These are phyloP conservation scores for Orbilia quercus DNA, from an alignment of 2,329 filamentous ascomycete species.

Conservation along the genomic window DNA sequence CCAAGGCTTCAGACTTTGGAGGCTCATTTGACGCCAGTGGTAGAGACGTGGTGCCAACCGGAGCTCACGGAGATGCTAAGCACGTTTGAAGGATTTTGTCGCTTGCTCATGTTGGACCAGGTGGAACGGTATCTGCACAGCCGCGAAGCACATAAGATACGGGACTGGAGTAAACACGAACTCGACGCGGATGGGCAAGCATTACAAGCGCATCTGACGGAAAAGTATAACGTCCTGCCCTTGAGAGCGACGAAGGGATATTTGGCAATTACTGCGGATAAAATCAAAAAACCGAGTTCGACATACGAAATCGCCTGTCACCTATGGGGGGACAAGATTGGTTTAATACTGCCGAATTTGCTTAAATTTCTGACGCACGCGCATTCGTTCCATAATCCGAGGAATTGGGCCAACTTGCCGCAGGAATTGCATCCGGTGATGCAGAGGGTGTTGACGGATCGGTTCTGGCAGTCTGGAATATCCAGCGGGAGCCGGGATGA, in stretches of 20 bases:
- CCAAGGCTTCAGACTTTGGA: slow-evolving; percentile 77
- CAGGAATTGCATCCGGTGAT: slow-evolving; percentile 81
- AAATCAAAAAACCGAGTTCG: slow-evolving; percentile 77
- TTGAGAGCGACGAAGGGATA: slow-evolving; percentile 89
- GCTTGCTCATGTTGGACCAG: slow-evolving; percentile 80
- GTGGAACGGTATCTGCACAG: slow-evolving; percentile 81
- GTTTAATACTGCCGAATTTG: slow-evolving; percentile 83
- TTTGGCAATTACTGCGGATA: slow-evolving; percentile 90
- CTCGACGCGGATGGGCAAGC: slow-evolving; percentile 82
- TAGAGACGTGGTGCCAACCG: slow-evolving; percentile 79
- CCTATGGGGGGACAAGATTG: slow-evolving; percentile 87
- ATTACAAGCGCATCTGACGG: slow-evolving; percentile 81
- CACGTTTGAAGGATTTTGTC: slow-evolving; percentile 81
- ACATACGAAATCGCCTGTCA: slow-evolving; percentile 79
- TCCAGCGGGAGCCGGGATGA: slow-evolving; percentile 95
- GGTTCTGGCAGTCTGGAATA: slow-evolving; percentile 98
- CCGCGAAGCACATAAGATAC: slow-evolving; percentile 77
- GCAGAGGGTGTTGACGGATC: slow-evolving; percentile 84
- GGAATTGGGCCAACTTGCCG: slow-evolving; percentile 83
- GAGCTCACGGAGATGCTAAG: slow-evolving; percentile 76
- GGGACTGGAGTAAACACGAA: slow-evolving; percentile 82
- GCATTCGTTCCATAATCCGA: slow-evolving; percentile 87
- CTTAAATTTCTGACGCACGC: slow-evolving; percentile 88
- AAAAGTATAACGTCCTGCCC: slow-evolving; percentile 79
- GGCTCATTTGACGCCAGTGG: slow-evolving; percentile 84